Conservation (phyloP, 495 filamentous ascomycete genomes). For the Aspergillus avenaceus region DNA sequence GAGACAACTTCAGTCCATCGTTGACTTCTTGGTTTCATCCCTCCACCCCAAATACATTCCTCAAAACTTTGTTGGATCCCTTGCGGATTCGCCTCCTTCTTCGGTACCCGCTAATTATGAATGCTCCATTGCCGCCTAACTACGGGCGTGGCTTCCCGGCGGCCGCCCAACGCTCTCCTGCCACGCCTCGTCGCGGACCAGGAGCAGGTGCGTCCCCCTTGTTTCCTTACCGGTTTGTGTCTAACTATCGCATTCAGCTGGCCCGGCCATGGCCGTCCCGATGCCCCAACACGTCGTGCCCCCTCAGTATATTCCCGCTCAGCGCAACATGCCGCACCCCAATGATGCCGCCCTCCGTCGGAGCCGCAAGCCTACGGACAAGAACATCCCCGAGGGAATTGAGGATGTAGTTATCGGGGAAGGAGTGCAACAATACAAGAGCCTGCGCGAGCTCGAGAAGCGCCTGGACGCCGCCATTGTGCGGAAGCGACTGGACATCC, state of each 20-base stretch:
- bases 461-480: slow-evolving; percentile 91
- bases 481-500: slow-evolving; percentile 85
- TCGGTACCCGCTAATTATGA: slow-evolving; percentile 26
- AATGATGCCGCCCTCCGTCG: slow-evolving; percentile 62
- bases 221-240: slow-evolving; percentile 2
- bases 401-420: slow-evolving; percentile 77
- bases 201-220: slow-evolving; percentile 32
- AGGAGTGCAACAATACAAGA: slow-evolving; percentile 74
- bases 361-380: slow-evolving; percentile 86
- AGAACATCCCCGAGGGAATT: slow-evolving; percentile 84
- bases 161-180: slow-evolving; percentile 41
- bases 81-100: slow-evolving; percentile 2
- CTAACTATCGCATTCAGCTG: slow-evolving; percentile 6
- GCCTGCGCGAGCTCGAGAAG: slow-evolving; percentile 81
- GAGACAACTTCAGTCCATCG: slow-evolving; percentile 1
- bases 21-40: background rate
- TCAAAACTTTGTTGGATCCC: background rate
- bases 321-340: slow-evolving; percentile 37
- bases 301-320: slow-evolving; percentile 38
- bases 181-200: slow-evolving; percentile 41
- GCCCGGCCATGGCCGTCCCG: slow-evolving; percentile 33
- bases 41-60: background rate
- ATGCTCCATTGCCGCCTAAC: slow-evolving; percentile 42
- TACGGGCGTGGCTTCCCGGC: slow-evolving; percentile 42
- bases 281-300: slow-evolving; percentile 39